phyloP scores from a whole-genome alignment of 805 yeast species.

The Metschnikowia lachancei region DNA sequence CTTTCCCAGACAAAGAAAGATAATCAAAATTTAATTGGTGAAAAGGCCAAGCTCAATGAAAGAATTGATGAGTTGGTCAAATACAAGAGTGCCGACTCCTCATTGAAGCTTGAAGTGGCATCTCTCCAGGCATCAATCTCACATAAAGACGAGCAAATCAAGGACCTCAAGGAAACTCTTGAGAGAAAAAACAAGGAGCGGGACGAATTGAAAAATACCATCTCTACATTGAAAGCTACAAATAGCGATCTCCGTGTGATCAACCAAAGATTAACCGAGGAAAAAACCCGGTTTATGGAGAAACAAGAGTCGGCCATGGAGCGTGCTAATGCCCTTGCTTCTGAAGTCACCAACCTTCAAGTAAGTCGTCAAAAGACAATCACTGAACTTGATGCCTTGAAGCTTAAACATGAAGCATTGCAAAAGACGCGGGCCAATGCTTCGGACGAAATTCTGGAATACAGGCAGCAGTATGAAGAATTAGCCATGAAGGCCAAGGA shows the following conservation, averaged over 20 bases:
- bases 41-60: slow-evolving; percentile 39
- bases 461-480: slow-evolving; percentile 73
- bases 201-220: slow-evolving; percentile 36
- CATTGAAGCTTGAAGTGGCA: slow-evolving; percentile 49
- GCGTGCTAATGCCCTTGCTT: slow-evolving; percentile 29
- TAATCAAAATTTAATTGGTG: slow-evolving; percentile 20
- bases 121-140: slow-evolving; percentile 43
- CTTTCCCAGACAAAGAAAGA: slow-evolving; percentile 26
- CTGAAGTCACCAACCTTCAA: slow-evolving; percentile 41
- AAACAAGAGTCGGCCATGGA: slow-evolving; percentile 41
- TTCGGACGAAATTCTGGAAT: slow-evolving; percentile 39
- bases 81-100: slow-evolving; percentile 39
- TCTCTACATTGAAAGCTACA: slow-evolving; percentile 41
- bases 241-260: slow-evolving; percentile 39
- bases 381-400: slow-evolving; percentile 40
- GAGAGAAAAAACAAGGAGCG: slow-evolving; percentile 36
- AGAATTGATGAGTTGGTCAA: slow-evolving; percentile 30
- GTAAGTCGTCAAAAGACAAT: slow-evolving; percentile 41
- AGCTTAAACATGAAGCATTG: slow-evolving; percentile 35
- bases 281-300: slow-evolving; percentile 40
- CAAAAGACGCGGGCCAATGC: slow-evolving; percentile 33
- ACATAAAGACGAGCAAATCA: slow-evolving; percentile 44
- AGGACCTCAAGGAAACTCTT: slow-evolving; percentile 36
- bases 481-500: slow-evolving; percentile 66
- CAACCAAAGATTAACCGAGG: slow-evolving; percentile 35